These are phyloP conservation scores for Fusarium floridanum DNA, from an alignment of 2,329 filamentous ascomycete genomes.

Conservation along the genomic window DNA sequence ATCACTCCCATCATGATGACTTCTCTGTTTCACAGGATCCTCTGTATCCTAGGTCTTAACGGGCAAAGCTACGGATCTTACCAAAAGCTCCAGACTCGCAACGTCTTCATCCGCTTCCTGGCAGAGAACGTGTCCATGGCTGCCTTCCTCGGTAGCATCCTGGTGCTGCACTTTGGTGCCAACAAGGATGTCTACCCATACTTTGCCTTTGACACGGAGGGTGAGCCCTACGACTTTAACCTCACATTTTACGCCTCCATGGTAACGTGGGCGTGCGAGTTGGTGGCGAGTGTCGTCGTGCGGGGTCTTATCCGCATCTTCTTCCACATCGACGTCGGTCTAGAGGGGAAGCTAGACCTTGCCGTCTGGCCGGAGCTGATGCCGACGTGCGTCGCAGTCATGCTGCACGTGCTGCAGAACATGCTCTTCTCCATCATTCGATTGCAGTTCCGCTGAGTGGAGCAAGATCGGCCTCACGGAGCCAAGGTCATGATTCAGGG, in stretches of 20 bases:
- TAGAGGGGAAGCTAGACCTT: conserved; percentile 74
- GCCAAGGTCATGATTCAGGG: conserved; percentile 8
- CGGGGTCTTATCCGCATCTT: conserved; percentile 68
- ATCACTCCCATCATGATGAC: conserved; percentile 75
- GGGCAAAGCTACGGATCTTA: conserved; percentile 72
- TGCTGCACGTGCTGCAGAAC: conserved; percentile 77
- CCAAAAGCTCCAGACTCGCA: conserved; percentile 74
- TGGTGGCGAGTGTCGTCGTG: conserved; percentile 71
- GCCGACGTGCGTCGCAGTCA: conserved; percentile 74
- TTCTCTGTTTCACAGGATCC: conserved; percentile 66
- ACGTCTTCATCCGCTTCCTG: conserved; percentile 76
- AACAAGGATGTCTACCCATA: conserved; percentile 79
- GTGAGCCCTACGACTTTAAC: conserved; percentile 69
- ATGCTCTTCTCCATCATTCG: conserved; percentile 79
- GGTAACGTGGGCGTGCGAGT: conserved; percentile 76
- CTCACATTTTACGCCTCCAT: conserved; percentile 73
- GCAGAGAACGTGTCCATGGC: conserved; percentile 78
- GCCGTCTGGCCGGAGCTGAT: conserved; percentile 76
- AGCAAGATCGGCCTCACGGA: conserved; percentile 15
- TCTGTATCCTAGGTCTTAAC: conserved; percentile 67
- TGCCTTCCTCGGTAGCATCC: conserved; percentile 74
- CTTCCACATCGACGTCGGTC: conserved; percentile 72
- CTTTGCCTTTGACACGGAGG: conserved; percentile 70
- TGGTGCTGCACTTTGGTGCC: conserved; percentile 74
- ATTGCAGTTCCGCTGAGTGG: conserved; percentile 65